phyloP scores from a whole-genome alignment of 2,329 filamentous ascomycete genomes.

The Claviceps quebecensis region DNA sequence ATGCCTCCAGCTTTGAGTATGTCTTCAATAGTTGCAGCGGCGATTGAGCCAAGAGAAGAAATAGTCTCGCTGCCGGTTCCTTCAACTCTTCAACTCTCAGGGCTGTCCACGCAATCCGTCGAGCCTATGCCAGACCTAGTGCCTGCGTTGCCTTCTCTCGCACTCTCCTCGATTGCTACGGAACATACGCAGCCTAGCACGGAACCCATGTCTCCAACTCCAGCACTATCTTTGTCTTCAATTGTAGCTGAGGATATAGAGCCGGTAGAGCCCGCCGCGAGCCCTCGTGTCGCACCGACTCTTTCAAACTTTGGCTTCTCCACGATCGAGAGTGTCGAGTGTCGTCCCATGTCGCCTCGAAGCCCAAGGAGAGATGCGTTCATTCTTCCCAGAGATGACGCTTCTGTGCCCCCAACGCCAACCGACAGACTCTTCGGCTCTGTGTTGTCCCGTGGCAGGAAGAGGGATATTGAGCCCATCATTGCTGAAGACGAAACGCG shows the following conservation, averaged over 20 bases:
- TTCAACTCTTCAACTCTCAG: constrained; percentile 19
- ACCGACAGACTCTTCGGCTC: constrained; percentile 27
- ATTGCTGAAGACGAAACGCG: constrained; percentile 54
- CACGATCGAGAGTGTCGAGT: constrained; percentile 30
- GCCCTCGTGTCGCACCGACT: constrained; percentile 14
- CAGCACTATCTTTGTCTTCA: constrained; percentile 22
- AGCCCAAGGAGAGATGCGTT: constrained; percentile 42
- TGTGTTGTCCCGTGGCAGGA: constrained; percentile 31
- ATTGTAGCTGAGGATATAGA: constrained; percentile 22
- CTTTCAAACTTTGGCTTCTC: constrained; percentile 28
- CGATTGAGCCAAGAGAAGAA: constrained; percentile 22
- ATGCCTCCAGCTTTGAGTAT: constrained; percentile 13
- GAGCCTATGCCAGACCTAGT: constrained; percentile 19
- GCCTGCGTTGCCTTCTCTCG: constrained; percentile 13
- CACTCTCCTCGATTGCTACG: constrained; percentile 17
- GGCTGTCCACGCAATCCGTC: constrained; percentile 22
- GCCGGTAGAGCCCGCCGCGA: constrained; percentile 24
- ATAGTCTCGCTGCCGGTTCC: constrained; percentile 10
- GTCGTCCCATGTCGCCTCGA: constrained; percentile 30
- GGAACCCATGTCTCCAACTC: constrained; percentile 11
- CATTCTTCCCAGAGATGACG: constrained; percentile 36
- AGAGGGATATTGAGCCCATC: constrained; percentile 25
- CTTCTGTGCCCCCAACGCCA: constrained; percentile 24
- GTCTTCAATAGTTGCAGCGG: constrained; percentile 17
- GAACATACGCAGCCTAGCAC: constrained; percentile 17